Evolutionary conservation across 257 asterid species (phyloP).

Genomic region (Solanum dulcamara): DNA sequence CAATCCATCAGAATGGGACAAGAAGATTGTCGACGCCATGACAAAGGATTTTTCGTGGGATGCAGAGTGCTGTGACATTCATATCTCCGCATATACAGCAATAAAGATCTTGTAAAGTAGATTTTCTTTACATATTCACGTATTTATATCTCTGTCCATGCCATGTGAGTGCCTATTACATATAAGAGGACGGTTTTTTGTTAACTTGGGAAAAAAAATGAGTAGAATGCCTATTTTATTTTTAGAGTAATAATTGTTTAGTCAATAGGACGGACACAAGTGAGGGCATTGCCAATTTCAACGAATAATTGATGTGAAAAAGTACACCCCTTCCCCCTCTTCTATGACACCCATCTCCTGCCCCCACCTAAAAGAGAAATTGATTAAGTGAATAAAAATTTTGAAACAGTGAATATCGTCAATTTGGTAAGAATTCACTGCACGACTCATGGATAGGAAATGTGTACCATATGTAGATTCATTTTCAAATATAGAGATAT

Average conservation of each 20-base stretch:
- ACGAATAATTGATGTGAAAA: background rate
- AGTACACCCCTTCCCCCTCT: background rate
- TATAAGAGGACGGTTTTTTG: background rate
- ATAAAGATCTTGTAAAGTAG: conserved; percentile 21
- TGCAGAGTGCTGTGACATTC: conserved; percentile 50
- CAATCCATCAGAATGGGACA: conserved; percentile 44
- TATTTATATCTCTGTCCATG: background rate
- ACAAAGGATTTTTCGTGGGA: conserved; percentile 63
- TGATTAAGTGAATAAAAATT: background rate
- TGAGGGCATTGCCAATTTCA: background rate
- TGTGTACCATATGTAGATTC: too few species aligned
- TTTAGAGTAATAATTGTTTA: background rate
- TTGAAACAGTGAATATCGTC: background rate
- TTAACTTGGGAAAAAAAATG: background rate
- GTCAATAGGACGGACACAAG: background rate
- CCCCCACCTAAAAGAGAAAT: background rate
- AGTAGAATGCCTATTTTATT: background rate
- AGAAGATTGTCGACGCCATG: conserved; percentile 49
- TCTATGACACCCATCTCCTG: background rate
- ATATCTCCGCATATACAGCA: conserved; percentile 43
- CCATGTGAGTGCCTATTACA: background rate
- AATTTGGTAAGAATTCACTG: background rate
- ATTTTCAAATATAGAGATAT: background rate
- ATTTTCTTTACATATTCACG: background rate
- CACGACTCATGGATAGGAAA: background rate